Conservation (phyloP, 495 filamentous ascomycete genomes). For the Podospora pseudoanserina region DNA sequence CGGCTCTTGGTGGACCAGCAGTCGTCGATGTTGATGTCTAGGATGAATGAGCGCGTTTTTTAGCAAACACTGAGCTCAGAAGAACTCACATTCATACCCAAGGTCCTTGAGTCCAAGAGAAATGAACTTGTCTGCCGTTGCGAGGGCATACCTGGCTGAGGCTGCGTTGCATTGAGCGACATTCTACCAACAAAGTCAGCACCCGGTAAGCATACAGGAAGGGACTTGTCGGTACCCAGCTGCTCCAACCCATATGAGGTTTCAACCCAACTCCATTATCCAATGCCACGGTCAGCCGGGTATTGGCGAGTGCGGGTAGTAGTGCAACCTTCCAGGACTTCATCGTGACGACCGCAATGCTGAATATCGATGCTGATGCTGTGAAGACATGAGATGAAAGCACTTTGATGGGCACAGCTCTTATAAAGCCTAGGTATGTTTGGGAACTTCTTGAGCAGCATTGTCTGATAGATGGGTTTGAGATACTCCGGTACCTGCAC, state of each 20-base stretch:
- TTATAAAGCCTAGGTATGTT: background rate
- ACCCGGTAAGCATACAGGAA: background rate
- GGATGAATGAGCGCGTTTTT: too few species aligned
- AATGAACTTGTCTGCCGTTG: slow-evolving; percentile 23
- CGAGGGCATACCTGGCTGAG: slow-evolving; percentile 22
- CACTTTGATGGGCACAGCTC: background rate
- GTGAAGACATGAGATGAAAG: background rate
- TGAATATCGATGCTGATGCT: background rate
- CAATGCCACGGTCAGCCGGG: background rate
- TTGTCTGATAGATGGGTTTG: background rate
- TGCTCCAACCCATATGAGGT: slow-evolving; percentile 27
- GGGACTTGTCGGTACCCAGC: slow-evolving; percentile 15
- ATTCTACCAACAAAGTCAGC: slow-evolving; percentile 9
- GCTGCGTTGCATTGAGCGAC: slow-evolving; percentile 26
- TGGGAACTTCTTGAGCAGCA: background rate
- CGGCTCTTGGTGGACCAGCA: slow-evolving; percentile 59
- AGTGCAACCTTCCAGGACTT: background rate
- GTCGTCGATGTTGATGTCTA: slow-evolving; percentile 58
- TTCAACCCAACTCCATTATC: slow-evolving; percentile 20
- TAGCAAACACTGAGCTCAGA: background rate
- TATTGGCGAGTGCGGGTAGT: background rate
- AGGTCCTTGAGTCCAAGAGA: slow-evolving; percentile 49
- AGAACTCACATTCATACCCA: slow-evolving; percentile 54
- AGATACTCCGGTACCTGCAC: background rate
- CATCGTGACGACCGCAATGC: background rate